Conservation (phyloP, 2,329 filamentous ascomycete species). For the Pseudopyrenochaeta lycopersici region DNA sequence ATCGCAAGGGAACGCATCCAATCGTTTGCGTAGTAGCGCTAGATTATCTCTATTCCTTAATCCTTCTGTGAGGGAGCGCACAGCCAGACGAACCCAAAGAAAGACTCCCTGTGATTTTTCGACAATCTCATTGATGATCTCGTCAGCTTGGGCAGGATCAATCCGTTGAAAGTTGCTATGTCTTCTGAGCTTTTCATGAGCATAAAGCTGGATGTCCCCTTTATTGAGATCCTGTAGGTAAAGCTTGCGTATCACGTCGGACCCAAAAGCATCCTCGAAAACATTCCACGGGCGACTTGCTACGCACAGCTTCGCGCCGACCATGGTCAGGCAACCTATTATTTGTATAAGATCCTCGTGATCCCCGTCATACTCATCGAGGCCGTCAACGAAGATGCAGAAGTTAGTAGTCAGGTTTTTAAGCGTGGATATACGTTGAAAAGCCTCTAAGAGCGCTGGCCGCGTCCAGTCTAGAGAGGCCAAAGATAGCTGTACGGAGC, state of each 20-base stretch:
- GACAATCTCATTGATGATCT: slow-evolving; percentile 8
- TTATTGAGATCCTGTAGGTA: slow-evolving; percentile 5
- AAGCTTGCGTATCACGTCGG: background rate
- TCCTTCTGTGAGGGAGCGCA: slow-evolving; percentile 10
- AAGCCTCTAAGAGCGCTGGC: background rate
- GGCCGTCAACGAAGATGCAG: slow-evolving; percentile 18
- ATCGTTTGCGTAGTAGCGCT: slow-evolving; percentile 7
- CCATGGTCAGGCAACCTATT: background rate
- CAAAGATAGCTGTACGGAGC: too few relatives aligned
- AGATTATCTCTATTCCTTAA: slow-evolving; percentile 13
- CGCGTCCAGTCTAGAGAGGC: background rate
- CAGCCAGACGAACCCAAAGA: slow-evolving; percentile 27
- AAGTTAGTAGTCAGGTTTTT: background rate
- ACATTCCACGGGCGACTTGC: slow-evolving; percentile 16
- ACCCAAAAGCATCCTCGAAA: slow-evolving; percentile 11
- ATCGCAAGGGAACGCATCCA: slow-evolving; percentile 15
- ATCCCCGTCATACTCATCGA: slow-evolving; percentile 18
- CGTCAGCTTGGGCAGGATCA: background rate
- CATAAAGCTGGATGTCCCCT: background rate
- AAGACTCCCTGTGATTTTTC: slow-evolving; percentile 24
- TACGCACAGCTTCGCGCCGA: slow-evolving; percentile 8
- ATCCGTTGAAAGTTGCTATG: too few relatives aligned
- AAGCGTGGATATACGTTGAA: background rate
- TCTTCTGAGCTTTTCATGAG: too few relatives aligned
- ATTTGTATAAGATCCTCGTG: slow-evolving; percentile 5